Base-by-base conservation (phyloP, 2,329 filamentous ascomycete genomes). In the Dactylellina sp. region DNA sequence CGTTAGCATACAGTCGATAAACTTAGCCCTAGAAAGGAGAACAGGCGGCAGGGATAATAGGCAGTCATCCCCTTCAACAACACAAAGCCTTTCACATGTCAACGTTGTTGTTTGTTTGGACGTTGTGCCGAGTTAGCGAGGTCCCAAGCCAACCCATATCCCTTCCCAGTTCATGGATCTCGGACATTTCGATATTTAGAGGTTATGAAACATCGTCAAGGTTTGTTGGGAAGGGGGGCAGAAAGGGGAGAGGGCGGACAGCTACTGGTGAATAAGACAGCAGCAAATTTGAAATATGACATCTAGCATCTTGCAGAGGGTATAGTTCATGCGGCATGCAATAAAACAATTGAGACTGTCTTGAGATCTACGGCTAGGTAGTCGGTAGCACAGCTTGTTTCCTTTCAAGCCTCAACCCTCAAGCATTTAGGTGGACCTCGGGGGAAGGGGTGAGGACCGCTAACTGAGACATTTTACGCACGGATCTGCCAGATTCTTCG, bases 161-260 rank as follows among this genome's bases (percentile, higher is more conserved):
- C 37, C 37, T 44, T 57, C 37, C 39, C 35, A 18, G 18, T 64
- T 50, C 63, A 68, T 68, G 63, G 63, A 68, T 68, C 63, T 68
- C 63, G 63, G 63, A 60, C 63, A 68, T 68, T 68, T 66, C 63
- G 37, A 40, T 52, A 66, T 52, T 66, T 68, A 32, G 62, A 66
- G 47, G 53, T 68, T 68, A 47, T 68, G 63, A 68, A 68, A 68
- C 63, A 68, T 60, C 49, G 37, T 60, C 63, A 68, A 68, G 63
- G 44, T 60, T 68, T 5, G 14, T 53, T 40, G 42, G 53, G 44
- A 44, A 12, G 42, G 32, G 12, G 28, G 56, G 42, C 37, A 57
- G 53, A 40, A 52, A 59, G 50, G 20, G 44, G 53, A 44, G 35
- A 25, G 57, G 28, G 59, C n/a, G 35, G 46, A 53, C 20, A 37